Evolutionary conservation across 2,329 filamentous ascomycete species (phyloP).

Genomic region (Phaeosphaeriaceae sp.): DNA sequence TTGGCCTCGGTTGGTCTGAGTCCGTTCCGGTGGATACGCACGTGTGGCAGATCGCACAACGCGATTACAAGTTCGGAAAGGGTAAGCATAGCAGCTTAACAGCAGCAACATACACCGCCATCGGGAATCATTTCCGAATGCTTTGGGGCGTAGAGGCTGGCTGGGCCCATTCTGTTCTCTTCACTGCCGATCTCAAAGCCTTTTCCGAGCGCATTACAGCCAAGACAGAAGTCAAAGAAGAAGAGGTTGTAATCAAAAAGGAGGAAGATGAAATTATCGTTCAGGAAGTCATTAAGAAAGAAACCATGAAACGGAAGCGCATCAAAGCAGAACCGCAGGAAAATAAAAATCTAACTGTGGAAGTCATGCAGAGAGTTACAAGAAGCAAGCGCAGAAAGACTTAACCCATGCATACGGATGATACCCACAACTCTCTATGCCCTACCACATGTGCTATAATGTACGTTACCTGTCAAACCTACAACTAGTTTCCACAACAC

Average conservation of each 20-base stretch:
- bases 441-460: too few species aligned
- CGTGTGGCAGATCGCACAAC: slow-evolving; percentile 95
- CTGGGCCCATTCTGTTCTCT: slow-evolving; percentile 97
- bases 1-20: slow-evolving; percentile 96
- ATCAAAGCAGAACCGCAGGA: slow-evolving; percentile 49
- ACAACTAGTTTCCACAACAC: too few species aligned
- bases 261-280: slow-evolving; percentile 31
- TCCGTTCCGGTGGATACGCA: slow-evolving; percentile 96
- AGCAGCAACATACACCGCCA: slow-evolving; percentile 84
- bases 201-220: slow-evolving; percentile 73
- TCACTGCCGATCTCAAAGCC: slow-evolving; percentile 86
- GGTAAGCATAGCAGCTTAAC: slow-evolving; percentile 84
- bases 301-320: slow-evolving; percentile 44
- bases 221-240: slow-evolving; percentile 58
- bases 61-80: slow-evolving; percentile 92
- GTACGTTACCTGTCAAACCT: too few species aligned
- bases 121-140: slow-evolving; percentile 86
- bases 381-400: slow-evolving; percentile 36
- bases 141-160: slow-evolving; percentile 94
- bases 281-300: slow-evolving; percentile 34
- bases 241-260: slow-evolving; percentile 45
- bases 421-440: too few species aligned
- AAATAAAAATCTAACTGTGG: slow-evolving; percentile 46
- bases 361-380: slow-evolving; percentile 47
- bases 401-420: not conserved